Base-by-base conservation (phyloP, 2,329 filamentous ascomycete genomes). In the Ceratocystis variospora region DNA sequence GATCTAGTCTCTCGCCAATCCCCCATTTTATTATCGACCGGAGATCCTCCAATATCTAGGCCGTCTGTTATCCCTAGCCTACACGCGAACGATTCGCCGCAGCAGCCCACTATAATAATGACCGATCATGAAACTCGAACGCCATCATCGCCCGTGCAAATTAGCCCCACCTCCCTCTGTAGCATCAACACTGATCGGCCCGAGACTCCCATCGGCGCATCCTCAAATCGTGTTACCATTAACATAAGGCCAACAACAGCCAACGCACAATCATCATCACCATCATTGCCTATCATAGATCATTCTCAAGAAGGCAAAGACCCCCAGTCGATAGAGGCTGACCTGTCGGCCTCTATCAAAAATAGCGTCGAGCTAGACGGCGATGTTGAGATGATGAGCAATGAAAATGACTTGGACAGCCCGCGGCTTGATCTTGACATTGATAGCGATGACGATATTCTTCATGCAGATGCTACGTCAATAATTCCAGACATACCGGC, bases 11-110 rank as follows among this genome's bases (percentile, higher is more conserved):
- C 50, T 61, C 44, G 15, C 41, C 61, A 61, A 53, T 55, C 57
- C 25, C 64, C 67, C n/a, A 19, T 78, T 48, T 77, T 78, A 46
- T 77, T 80, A 45, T 83, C 83, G 2, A 85, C 55, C 15, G 55
- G 55, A 59, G 55, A 59, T 10, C 31, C 33, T 6, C 31, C 55
- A 8, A 59, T 59, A 15, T 31, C 28, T 59, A 33, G 15, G 5
- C 31, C 55, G 15, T 25, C 55, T 59, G 15, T 3, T 19, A 59
- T 31, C 31, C 17, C 55, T 37, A 37, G 25, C 33, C 55, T 25
- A n/a, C 55, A 59, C 28, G 17, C 28, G 28, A 37, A 37, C 55
- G 15, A 59, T 31, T 37, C 28, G 55, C 55, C n/a, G 7, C 48
- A 15, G 55, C 55, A 37, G 25, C 28, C 31, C 17, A n/a, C 55